Conservation (phyloP, 1,284 basidiomycete genomes). For the Exobasidium cylindrosporum region DNA sequence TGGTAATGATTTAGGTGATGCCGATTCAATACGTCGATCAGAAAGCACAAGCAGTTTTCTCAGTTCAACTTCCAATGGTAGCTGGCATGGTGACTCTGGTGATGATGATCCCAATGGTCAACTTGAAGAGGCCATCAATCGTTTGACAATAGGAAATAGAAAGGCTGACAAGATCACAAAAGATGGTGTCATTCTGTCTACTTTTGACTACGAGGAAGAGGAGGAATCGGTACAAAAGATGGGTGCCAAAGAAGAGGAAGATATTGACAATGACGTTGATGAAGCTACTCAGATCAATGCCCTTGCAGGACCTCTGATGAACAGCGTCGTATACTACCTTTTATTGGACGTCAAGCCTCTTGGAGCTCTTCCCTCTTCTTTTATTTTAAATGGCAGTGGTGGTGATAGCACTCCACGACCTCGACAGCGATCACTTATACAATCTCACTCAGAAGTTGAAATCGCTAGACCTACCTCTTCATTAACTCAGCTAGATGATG, state of each 20-base stretch:
- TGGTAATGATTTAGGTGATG: neutral
- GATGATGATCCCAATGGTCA: conserved; percentile 44
- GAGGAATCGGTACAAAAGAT: neutral
- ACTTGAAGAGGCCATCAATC: conserved; percentile 35
- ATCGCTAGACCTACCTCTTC: neutral
- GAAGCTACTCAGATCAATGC: neutral
- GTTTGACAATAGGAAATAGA: conserved; percentile 12
- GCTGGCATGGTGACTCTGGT: conserved; percentile 42
- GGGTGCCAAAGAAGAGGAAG: neutral
- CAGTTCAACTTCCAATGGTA: conserved; percentile 28
- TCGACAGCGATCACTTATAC: neutral
- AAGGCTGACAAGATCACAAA: neutral
- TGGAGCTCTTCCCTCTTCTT: neutral
- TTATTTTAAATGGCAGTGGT: neutral
- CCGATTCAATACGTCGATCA: conserved; percentile 2
- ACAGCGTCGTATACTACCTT: neutral
- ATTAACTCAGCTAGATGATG: neutral
- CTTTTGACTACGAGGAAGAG: conserved; percentile 2
- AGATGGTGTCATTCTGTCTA: neutral
- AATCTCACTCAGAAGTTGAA: neutral
- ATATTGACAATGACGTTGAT: neutral
- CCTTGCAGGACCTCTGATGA: conserved; percentile 1
- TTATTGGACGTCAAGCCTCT: no score
- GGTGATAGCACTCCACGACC: neutral
- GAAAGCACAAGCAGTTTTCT: conserved; percentile 8